Evolutionary conservation across 1,284 basidiomycete genomes (phyloP).

Genomic region (Austroboletus novae-zelandiae): DNA sequence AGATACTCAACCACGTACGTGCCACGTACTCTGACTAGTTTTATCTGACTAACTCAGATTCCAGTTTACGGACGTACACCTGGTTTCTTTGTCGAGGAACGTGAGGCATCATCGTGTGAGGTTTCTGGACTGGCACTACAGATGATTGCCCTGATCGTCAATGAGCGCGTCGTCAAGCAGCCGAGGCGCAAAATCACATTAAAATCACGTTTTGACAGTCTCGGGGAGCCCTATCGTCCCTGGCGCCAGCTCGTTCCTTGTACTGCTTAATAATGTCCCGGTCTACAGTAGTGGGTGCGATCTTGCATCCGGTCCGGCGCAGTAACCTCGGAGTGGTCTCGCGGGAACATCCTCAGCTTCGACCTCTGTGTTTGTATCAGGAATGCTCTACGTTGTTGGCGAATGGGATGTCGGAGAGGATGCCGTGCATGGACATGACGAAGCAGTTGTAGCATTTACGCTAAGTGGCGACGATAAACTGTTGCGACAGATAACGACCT

Average conservation of each 20-base stretch:
- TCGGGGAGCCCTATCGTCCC: constrained; percentile 83
- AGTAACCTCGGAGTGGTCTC: constrained; percentile 42
- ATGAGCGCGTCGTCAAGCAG: constrained; percentile 84
- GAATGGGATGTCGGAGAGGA: background rate
- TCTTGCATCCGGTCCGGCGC: constrained; percentile 68
- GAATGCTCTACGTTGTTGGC: background rate
- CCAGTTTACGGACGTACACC: constrained; percentile 88
- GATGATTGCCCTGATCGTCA: constrained; percentile 52
- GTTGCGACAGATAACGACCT: too few relatives aligned
- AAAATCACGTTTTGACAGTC: constrained; percentile 79
- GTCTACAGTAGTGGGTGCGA: constrained; percentile 73
- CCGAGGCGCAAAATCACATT: constrained; percentile 91
- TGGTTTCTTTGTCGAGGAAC: constrained; percentile 80
- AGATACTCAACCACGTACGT: constrained; percentile 79
- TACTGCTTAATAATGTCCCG: constrained; percentile 83
- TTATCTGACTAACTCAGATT: background rate
- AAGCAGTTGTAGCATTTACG: constrained; percentile 63
- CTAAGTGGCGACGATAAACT: constrained; percentile 74
- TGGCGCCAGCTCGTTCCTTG: constrained; percentile 74
- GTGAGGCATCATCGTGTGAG: constrained; percentile 82
- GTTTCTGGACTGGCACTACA: constrained; percentile 67
- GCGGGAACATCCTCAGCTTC: background rate
- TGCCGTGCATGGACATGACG: constrained; percentile 25
- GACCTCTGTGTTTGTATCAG: background rate
- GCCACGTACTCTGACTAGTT: too few relatives aligned